Percentiles rank a stretch among this genome's conserved stretches.
Conservation (phyloP, 2,329 filamentous ascomycete genomes). For the Dactylellina parvicollis region DNA sequence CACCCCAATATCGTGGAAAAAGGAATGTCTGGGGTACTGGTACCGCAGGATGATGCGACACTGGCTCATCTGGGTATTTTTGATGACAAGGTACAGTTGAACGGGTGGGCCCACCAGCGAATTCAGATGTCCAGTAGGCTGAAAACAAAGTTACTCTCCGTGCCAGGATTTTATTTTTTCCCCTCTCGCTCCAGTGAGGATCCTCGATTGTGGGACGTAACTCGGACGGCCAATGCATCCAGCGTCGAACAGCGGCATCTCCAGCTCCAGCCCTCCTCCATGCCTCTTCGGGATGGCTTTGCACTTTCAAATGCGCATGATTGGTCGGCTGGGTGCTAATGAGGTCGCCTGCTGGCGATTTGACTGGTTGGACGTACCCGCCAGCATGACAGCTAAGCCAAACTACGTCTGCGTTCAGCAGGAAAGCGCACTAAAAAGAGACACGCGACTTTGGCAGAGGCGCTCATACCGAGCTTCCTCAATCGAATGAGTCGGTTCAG, state of each 20-base stretch:
- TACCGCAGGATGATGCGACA: constrained; percentile 45
- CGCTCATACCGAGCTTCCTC: constrained; percentile 38
- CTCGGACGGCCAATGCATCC: constrained; percentile 13
- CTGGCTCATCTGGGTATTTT: constrained; percentile 52
- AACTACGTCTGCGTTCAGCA: constrained; percentile 27
- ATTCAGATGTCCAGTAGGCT: constrained; percentile 45
- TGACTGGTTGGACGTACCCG: constrained; percentile 51
- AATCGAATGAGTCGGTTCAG: constrained; percentile 34
- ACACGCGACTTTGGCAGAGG: constrained; percentile 34
- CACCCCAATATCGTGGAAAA: constrained; percentile 51
- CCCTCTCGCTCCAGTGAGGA: constrained; percentile 8
- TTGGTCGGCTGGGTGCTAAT: constrained; percentile 31
- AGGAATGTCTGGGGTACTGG: constrained; percentile 53
- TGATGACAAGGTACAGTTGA: constrained; percentile 42
- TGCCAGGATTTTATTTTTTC: constrained; percentile 39
- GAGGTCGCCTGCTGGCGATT: constrained; percentile 44
- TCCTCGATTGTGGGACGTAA: constrained; percentile 37
- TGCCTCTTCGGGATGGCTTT: constrained; percentile 33
- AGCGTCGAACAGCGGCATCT: constrained; percentile 25
- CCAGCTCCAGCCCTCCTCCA: constrained; percentile 35
- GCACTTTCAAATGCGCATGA: constrained; percentile 17
- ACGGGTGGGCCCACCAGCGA: constrained; percentile 26
- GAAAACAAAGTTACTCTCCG: constrained; percentile 30
- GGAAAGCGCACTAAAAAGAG: constrained; percentile 18
- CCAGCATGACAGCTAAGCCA: constrained; percentile 39